phyloP scores from a whole-genome alignment of 352 stramenopile genomes.

The Globisporangium cystogenes region DNA sequence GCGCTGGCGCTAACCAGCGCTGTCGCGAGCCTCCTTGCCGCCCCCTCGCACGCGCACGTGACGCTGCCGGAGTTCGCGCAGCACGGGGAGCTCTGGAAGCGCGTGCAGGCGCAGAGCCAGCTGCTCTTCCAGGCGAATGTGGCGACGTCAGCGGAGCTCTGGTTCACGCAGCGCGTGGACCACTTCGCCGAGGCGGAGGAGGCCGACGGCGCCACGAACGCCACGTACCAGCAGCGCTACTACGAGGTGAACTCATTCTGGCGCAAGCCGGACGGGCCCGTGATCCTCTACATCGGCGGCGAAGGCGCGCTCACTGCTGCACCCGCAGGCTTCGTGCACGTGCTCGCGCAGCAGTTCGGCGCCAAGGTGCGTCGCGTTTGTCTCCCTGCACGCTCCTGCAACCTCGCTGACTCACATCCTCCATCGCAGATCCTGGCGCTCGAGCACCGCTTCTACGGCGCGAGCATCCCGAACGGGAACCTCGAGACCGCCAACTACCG shows the following conservation, averaged over 20 bases:
- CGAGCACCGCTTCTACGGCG: constrained; percentile 87
- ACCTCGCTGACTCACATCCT: too few species aligned
- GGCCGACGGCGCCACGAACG: constrained; percentile 1
- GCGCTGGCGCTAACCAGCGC: background rate
- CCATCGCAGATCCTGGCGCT: constrained; percentile 72
- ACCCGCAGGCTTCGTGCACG: constrained; percentile 58
- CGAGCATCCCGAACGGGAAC: constrained; percentile 74
- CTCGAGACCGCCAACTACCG: constrained; percentile 68
- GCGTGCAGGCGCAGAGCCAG: constrained; percentile 45
- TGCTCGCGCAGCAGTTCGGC: constrained; percentile 68
- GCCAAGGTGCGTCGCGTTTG: constrained; percentile 73
- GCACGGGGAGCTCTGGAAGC: constrained; percentile 40
- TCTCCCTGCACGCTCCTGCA: too few species aligned
- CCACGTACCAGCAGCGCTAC: constrained; percentile 71
- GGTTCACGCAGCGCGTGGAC: constrained; percentile 68
- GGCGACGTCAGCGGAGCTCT: constrained; percentile 29
- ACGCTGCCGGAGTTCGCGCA: constrained; percentile 38
- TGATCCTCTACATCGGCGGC: constrained; percentile 86
- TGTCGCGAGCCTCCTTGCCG: too few species aligned
- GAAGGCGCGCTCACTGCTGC: constrained; percentile 60
- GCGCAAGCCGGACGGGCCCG: constrained; percentile 36
- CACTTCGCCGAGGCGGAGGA: constrained; percentile 27
- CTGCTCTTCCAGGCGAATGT: constrained; percentile 23
- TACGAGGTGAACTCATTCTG: constrained; percentile 71
- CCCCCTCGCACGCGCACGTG: constrained; percentile 1